Conservation (phyloP, 768 basidiomycete genomes). For the Tricholoma hemisulphureum region DNA sequence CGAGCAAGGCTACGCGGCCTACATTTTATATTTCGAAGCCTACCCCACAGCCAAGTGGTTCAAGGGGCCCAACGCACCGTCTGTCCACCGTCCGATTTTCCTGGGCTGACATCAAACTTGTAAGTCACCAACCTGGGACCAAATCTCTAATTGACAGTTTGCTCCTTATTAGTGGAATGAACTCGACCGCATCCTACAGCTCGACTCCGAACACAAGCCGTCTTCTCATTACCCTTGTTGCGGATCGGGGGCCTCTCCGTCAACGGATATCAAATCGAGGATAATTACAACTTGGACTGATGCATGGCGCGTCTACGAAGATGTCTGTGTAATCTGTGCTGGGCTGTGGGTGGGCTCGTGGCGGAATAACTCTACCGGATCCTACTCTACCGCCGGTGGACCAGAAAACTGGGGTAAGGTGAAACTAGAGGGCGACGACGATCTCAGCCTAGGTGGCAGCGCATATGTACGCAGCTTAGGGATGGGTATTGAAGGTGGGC, state of each 20-base stretch:
- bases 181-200: conserved; percentile 64
- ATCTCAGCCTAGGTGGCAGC: conserved; percentile 39
- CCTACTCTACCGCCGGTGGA: conserved; percentile 50
- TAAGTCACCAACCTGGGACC: conserved; percentile 29
- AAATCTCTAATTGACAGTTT: neutral
- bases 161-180: conserved; percentile 62
- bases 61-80: conserved; percentile 47
- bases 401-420: conserved; percentile 56
- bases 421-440: conserved; percentile 66
- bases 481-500: conserved; percentile 68
- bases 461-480: conserved; percentile 56
- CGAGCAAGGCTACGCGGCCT: conserved; percentile 59
- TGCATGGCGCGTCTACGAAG: conserved; percentile 81
- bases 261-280: conserved; percentile 34
- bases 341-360: conserved; percentile 77
- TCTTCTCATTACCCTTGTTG: conserved; percentile 35
- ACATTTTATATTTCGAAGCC: conserved; percentile 62
- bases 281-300: conserved; percentile 62
- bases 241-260: conserved; percentile 24
- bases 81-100: conserved; percentile 69
- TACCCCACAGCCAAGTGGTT: conserved; percentile 31
- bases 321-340: conserved; percentile 79
- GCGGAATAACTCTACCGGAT: conserved; percentile 47
- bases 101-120: conserved; percentile 81
- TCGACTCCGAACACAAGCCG: conserved; percentile 40